phyloP scores from a whole-genome alignment of 768 basidiomycete species.

The Russula brevipes region DNA sequence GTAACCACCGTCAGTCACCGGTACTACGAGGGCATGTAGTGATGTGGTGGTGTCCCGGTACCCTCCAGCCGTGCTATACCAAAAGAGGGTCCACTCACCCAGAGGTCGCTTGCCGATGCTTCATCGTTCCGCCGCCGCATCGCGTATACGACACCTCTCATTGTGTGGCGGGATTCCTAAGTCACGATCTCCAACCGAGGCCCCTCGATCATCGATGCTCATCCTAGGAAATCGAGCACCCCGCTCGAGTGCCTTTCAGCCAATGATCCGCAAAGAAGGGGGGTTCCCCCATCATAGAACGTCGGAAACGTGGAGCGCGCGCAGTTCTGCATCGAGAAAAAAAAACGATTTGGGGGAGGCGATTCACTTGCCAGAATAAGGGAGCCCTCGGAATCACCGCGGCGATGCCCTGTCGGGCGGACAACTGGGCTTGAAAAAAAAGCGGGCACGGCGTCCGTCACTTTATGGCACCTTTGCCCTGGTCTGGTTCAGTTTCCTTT shows the following conservation, averaged over 20 bases:
- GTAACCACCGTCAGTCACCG: neutral
- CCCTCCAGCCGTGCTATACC: neutral
- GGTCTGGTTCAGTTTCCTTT: too few relatives aligned
- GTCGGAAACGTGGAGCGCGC: neutral
- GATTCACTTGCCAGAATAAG: neutral
- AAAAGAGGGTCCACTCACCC: neutral
- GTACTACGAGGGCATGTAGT: neutral
- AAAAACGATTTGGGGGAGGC: neutral
- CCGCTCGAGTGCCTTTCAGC: neutral
- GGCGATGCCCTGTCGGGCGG: neutral
- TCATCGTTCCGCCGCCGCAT: neutral
- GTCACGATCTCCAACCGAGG: slow-evolving; percentile 4
- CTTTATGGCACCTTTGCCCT: neutral
- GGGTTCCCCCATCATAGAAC: neutral
- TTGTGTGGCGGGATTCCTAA: neutral
- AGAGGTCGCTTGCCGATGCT: neutral
- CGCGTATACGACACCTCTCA: neutral
- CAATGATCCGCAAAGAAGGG: slow-evolving; percentile 5
- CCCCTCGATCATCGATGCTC: neutral
- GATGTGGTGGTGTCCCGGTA: too few relatives aligned
- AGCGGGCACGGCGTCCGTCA: too few relatives aligned
- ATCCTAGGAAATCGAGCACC: neutral
- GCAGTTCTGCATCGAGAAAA: too few relatives aligned
- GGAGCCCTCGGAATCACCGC: neutral
- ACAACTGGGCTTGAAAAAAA: slow-evolving; percentile 9